phyloP scores from a whole-genome alignment of 495 filamentous ascomycete genomes.

The Cercophora scortea region DNA sequence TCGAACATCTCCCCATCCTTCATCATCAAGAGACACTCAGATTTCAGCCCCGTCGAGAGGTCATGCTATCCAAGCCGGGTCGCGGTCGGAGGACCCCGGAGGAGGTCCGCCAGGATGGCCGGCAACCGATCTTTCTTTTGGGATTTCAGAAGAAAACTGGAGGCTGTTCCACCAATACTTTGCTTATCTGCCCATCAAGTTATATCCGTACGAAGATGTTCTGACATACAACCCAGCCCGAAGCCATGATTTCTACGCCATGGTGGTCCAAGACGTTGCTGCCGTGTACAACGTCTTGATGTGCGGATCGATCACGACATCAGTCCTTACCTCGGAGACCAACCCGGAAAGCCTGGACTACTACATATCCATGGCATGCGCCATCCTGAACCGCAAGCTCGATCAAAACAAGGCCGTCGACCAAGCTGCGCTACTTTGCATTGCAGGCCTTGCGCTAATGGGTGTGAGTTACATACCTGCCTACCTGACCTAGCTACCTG shows the following conservation, averaged over 20 bases:
- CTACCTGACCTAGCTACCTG: background rate
- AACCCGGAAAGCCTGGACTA: conserved; percentile 14
- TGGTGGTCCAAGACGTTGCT: conserved; percentile 8
- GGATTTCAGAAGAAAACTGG: conserved; percentile 13
- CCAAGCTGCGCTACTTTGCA: conserved; percentile 17
- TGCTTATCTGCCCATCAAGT: conserved; percentile 5
- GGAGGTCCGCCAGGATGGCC: background rate
- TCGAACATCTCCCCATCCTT: background rate
- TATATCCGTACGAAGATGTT: conserved; percentile 24
- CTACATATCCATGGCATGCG: conserved; percentile 21
- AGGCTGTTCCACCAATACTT: conserved; percentile 16
- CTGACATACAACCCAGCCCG: conserved; percentile 20
- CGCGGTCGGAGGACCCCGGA: background rate
- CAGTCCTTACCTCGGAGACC: conserved; percentile 4
- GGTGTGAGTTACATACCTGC: conserved; percentile 11
- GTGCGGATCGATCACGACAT: conserved; percentile 15
- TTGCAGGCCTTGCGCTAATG: conserved; percentile 16
- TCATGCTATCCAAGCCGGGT: background rate
- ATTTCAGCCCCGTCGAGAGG: background rate
- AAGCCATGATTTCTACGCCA: conserved; percentile 10
- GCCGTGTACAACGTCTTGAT: conserved; percentile 20
- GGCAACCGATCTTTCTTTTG: background rate
- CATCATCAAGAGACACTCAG: background rate
- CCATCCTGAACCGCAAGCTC: conserved; percentile 21
- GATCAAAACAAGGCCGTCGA: conserved; percentile 10